Conservation (phyloP, 2,329 filamentous ascomycete genomes). For the Colletotrichum noveboracense region DNA sequence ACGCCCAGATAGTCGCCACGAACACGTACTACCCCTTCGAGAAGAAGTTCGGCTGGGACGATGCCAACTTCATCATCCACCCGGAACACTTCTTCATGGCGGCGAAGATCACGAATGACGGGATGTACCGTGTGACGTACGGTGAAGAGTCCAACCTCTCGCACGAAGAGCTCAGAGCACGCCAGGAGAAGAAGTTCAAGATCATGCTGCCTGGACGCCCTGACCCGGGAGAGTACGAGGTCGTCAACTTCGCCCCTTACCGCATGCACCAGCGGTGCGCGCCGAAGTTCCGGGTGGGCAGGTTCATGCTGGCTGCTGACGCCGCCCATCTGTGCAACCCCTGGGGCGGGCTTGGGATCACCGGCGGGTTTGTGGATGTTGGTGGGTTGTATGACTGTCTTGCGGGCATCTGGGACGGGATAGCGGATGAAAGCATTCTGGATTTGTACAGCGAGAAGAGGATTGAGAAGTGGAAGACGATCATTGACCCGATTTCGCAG, state of each 20-base stretch:
- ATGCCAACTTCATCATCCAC: conserved; percentile 67
- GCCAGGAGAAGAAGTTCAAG: conserved; percentile 61
- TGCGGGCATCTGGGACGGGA: conserved; percentile 47
- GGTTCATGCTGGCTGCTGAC: conserved; percentile 63
- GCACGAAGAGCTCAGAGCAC: conserved; percentile 54
- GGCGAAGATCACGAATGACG: conserved; percentile 62
- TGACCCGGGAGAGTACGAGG: conserved; percentile 60
- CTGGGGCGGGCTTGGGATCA: conserved; percentile 66
- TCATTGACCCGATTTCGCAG: conserved; percentile 48
- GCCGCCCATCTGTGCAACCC: conserved; percentile 63
- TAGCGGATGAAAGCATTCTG: conserved; percentile 47
- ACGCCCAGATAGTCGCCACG: conserved; percentile 65
- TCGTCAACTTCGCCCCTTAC: conserved; percentile 64
- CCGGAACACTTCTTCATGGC: conserved; percentile 67
- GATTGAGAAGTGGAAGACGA: conserved; percentile 48
- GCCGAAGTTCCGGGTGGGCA: conserved; percentile 60
- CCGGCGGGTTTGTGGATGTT: conserved; percentile 68
- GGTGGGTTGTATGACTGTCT: conserved; percentile 67
- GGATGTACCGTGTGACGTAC: conserved; percentile 68
- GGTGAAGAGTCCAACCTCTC: conserved; percentile 60
- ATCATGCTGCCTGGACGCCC: conserved; percentile 65
- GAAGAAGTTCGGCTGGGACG: conserved; percentile 54
- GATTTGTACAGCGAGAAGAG: conserved; percentile 51
- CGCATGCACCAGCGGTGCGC: conserved; percentile 67
- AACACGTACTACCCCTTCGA: conserved; percentile 69